phyloP scores from a whole-genome alignment of 1,284 basidiomycete species.

The Trametes hirsuta region DNA sequence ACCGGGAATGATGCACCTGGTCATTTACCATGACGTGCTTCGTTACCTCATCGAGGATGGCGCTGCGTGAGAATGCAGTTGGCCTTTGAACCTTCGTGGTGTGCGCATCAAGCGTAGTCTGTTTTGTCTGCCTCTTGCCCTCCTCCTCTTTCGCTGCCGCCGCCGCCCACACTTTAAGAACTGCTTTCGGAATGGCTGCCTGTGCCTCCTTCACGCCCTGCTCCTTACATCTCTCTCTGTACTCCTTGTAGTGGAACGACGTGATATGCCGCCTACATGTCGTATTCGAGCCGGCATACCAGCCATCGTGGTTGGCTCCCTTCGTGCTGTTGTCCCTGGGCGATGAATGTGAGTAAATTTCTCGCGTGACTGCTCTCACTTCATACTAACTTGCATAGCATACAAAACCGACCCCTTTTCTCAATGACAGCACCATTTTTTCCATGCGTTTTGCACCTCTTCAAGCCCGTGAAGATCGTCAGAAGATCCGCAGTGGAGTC shows the following conservation, averaged over 20 bases:
- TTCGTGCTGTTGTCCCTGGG: neutral
- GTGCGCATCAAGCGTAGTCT: neutral
- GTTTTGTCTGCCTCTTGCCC: neutral
- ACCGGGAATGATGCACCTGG: neutral
- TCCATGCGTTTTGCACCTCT: neutral
- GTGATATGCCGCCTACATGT: slow-evolving; percentile 11
- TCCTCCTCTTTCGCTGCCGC: neutral
- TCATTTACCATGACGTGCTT: neutral
- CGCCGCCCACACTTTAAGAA: neutral
- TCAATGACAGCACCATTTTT: neutral
- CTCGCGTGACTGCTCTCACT: neutral
- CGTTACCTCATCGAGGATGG: neutral
- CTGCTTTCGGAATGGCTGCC: neutral
- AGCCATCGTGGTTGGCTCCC: too few species aligned
- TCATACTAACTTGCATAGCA: neutral
- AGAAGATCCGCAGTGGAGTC: neutral
- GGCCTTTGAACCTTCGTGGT: neutral
- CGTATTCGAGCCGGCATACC: slow-evolving; percentile 7
- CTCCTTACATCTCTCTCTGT: neutral
- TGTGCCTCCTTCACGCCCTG: neutral
- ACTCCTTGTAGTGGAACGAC: slow-evolving; percentile 1
- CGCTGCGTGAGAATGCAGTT: neutral
- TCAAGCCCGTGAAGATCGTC: neutral
- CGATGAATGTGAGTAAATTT: neutral
- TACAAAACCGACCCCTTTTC: neutral